Conservation (phyloP, 2,329 filamentous ascomycete genomes). For the Verticillium alfalfae region DNA sequence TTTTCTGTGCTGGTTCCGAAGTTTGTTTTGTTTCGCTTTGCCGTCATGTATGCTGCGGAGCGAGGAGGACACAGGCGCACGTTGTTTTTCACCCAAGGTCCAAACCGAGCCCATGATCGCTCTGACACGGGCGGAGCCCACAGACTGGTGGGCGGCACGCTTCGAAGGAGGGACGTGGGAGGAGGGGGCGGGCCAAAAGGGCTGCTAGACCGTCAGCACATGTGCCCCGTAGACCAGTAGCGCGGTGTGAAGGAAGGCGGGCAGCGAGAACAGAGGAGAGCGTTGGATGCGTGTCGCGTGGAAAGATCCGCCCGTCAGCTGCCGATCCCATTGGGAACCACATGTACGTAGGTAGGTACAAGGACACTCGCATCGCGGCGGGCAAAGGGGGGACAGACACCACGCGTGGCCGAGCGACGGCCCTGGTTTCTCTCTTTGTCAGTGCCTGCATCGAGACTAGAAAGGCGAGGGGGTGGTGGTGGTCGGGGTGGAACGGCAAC, state of each 20-base stretch:
- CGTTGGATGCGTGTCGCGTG: not conserved
- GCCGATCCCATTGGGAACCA: not conserved
- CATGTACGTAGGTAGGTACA: not conserved
- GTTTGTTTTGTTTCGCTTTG: not conserved
- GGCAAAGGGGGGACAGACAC: not conserved
- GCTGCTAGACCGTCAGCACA: too few relatives aligned
- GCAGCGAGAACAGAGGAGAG: not conserved
- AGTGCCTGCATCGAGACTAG: not conserved
- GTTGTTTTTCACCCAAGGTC: not conserved
- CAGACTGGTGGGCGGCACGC: not conserved
- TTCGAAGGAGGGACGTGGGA: not conserved
- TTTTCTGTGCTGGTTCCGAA: too few relatives aligned
- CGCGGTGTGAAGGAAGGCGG: not conserved
- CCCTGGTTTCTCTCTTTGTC: not conserved
- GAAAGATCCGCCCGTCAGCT: not conserved
- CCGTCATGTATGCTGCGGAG: not conserved
- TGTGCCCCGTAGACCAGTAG: too few relatives aligned
- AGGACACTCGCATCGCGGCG: not conserved
- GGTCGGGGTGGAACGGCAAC: not conserved
- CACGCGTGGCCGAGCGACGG: not conserved
- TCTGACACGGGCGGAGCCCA: not conserved
- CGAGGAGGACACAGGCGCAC: not conserved
- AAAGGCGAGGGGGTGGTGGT: not conserved
- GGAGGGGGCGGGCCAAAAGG: not conserved
- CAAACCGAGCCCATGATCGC: not conserved